These are phyloP conservation scores for Daldinia decipiens DNA, from an alignment of 495 filamentous ascomycete genomes.

Conservation along the genomic window DNA sequence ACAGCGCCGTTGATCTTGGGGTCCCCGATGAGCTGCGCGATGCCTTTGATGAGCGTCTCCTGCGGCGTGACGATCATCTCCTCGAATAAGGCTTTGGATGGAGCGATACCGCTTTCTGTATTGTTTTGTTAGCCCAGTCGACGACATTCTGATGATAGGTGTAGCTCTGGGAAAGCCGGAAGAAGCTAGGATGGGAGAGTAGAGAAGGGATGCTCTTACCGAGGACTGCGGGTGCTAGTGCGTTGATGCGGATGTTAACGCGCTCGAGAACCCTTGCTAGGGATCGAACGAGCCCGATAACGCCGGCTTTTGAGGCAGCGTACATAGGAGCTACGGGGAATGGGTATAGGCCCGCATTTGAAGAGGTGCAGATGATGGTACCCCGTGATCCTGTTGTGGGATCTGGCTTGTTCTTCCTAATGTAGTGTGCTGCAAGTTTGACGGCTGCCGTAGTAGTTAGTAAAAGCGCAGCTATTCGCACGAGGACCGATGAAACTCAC, in stretches of 20 bases:
- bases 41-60: constrained; percentile 58
- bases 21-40: constrained; percentile 56
- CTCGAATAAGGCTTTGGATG: constrained; percentile 56
- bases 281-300: constrained; percentile 63
- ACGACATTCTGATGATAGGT: not conserved
- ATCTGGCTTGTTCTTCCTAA: constrained; percentile 56
- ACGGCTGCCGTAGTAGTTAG: constrained; percentile 51
- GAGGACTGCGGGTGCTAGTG: constrained; percentile 62
- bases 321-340: constrained; percentile 67
- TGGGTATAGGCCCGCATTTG: constrained; percentile 66
- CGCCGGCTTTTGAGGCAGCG: constrained; percentile 60
- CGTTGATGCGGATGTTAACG: constrained; percentile 63
- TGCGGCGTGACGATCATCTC: constrained; percentile 66
- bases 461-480: not conserved
- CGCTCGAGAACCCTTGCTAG: constrained; percentile 52
- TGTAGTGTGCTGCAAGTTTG: constrained; percentile 63
- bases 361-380: constrained; percentile 65
- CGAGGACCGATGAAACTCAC: constrained; percentile 47
- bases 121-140: constrained; percentile 20
- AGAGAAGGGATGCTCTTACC: constrained; percentile 45
- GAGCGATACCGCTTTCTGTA: constrained; percentile 62
- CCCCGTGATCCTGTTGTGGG: constrained; percentile 49
- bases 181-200: not conserved
- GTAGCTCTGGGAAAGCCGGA: not conserved
- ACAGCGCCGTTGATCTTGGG: constrained; percentile 56